A percentile compares a stretch with the other conserved stretches of the same genome.
phyloP scores from a whole-genome alignment of 352 stramenopile species.

The Phytophthora foliorum region DNA sequence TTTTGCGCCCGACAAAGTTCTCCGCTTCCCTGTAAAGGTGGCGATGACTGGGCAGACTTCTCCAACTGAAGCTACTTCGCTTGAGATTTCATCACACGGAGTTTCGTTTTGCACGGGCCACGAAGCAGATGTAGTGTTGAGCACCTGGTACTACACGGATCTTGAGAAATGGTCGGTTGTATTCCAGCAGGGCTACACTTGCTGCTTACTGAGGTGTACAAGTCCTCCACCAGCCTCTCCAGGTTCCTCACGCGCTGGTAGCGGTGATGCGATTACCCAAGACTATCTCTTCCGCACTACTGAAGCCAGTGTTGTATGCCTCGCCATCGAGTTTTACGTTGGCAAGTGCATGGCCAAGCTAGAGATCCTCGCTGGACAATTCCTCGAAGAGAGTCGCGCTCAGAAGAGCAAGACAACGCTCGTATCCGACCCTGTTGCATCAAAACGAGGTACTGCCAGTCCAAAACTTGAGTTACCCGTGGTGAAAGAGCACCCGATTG shows the following conservation, averaged over 20 bases:
- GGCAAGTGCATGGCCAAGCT: constrained; percentile 84
- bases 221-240: constrained; percentile 24
- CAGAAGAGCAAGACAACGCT: constrained; percentile 14
- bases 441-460: not conserved
- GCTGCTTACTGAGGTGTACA: constrained; percentile 68
- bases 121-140: constrained; percentile 57
- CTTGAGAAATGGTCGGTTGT: constrained; percentile 83
- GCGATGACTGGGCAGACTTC: constrained; percentile 45
- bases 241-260: constrained; percentile 4
- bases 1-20: constrained; percentile 54
- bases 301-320: constrained; percentile 63
- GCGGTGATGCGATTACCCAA: constrained; percentile 35
- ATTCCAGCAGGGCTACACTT: constrained; percentile 59
- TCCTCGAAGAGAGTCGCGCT: constrained; percentile 29
- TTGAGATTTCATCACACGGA: constrained; percentile 70
- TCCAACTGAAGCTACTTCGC: constrained; percentile 50
- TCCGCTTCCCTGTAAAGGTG: constrained; percentile 63
- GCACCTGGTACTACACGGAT: constrained; percentile 85
- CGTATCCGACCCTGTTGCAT: not conserved
- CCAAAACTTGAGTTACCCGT: constrained; percentile 15
- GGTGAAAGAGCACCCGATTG: constrained; percentile 30
- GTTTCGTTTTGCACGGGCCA: constrained; percentile 60
- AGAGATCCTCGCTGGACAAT: constrained; percentile 54
- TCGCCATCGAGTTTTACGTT: constrained; percentile 83
- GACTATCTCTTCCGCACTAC: constrained; percentile 69